phyloP scores from a whole-genome alignment of 2,329 filamentous ascomycete species.

The Blastomyces percursus region DNA sequence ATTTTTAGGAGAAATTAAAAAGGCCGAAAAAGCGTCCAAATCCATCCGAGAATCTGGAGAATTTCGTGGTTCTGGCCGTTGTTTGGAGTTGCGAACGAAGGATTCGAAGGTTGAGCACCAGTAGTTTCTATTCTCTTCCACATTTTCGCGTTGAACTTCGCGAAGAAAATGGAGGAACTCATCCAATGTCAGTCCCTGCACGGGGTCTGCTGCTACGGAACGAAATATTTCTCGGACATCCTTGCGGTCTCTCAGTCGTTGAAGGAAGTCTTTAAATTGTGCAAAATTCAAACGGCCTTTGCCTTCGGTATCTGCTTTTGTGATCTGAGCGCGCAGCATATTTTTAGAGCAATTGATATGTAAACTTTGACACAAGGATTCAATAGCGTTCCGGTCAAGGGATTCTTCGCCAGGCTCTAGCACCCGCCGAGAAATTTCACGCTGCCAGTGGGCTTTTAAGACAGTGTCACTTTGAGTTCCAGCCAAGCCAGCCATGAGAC shows the following conservation, averaged over 20 bases:
- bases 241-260: conserved; percentile 68
- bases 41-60: conserved; percentile 51
- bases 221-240: conserved; percentile 69
- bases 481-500: conserved; percentile 80
- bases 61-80: conserved; percentile 38
- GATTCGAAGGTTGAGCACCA: conserved; percentile 67
- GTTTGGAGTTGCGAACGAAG: conserved; percentile 51
- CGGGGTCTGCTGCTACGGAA: conserved; percentile 46
- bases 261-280: conserved; percentile 76
- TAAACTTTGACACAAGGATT: conserved; percentile 73
- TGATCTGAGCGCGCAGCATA: conserved; percentile 63
- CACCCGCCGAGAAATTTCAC: conserved; percentile 61
- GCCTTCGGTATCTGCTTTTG: conserved; percentile 54
- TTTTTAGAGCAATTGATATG: conserved; percentile 81
- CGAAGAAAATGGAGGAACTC: conserved; percentile 70
- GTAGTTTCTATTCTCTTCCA: conserved; percentile 51
- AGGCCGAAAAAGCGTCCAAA: conserved; percentile 66
- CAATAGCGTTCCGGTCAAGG: conserved; percentile 67
- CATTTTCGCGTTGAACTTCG: conserved; percentile 62
- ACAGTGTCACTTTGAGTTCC: conserved; percentile 70
- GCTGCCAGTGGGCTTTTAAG: conserved; percentile 73
- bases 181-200: conserved; percentile 54
- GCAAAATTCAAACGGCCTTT: conserved; percentile 60
- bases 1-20: conserved; percentile 64
- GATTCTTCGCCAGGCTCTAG: conserved; percentile 46